Evolutionary conservation across 2,329 filamentous ascomycete genomes (phyloP).

Genomic region (Colletotrichum sublineola): DNA sequence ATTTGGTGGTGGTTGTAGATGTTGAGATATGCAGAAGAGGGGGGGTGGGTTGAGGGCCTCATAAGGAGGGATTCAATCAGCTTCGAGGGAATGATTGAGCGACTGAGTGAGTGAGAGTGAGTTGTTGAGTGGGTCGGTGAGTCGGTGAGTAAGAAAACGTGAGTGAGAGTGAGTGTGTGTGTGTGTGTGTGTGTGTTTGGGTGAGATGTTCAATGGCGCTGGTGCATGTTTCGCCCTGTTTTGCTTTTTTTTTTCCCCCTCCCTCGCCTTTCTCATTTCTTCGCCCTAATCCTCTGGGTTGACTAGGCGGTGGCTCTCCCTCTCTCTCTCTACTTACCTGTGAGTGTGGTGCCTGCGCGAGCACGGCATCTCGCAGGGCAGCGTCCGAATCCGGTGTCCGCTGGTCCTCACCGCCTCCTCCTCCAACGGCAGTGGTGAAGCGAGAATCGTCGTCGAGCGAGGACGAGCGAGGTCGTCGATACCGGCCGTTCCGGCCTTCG

Average conservation of each 20-base stretch:
- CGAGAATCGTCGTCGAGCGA: conserved; percentile 40
- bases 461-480: conserved; percentile 36
- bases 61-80: neutral
- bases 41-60: conserved; percentile 7
- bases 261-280: neutral
- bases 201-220: conserved; percentile 14
- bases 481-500: conserved; percentile 29
- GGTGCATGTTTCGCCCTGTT: conserved; percentile 2
- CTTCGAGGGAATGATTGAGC: neutral
- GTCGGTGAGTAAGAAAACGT: neutral
- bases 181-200: neutral
- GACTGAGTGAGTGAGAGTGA: neutral
- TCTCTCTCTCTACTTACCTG: conserved; percentile 22
- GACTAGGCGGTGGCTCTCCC: neutral
- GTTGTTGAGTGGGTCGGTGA: conserved; percentile 6
- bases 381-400: conserved; percentile 24
- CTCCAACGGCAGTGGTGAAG: conserved; percentile 33
- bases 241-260: conserved; percentile 8
- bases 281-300: neutral
- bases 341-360: conserved; percentile 35
- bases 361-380: conserved; percentile 39
- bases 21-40: neutral
- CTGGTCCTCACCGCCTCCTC: conserved; percentile 26
- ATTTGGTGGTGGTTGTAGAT: neutral
- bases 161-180: neutral